Percentiles rank a stretch among this genome's conserved stretches.
phyloP scores from a whole-genome alignment of 1,284 basidiomycete species.

The Pseudozyma pruni region DNA sequence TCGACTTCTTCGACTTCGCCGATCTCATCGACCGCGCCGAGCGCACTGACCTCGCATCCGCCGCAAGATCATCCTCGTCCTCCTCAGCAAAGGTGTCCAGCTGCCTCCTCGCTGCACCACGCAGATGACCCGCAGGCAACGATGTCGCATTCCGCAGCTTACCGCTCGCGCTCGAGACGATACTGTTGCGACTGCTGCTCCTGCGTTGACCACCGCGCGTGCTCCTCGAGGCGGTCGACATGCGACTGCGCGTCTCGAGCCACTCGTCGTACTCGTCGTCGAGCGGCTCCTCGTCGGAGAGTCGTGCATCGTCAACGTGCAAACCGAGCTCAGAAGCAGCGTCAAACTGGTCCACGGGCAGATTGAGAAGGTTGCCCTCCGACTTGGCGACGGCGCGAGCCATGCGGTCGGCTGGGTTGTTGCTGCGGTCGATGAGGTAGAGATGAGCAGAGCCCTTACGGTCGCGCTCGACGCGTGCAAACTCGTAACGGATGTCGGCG shows the following conservation, averaged over 20 bases:
- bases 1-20: conserved; percentile 20
- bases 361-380: conserved; percentile 24
- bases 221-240: conserved; percentile 15
- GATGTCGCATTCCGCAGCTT: conserved; percentile 30
- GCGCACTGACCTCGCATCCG: conserved; percentile 19
- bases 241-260: conserved; percentile 30
- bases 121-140: conserved; percentile 28
- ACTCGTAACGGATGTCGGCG: conserved; percentile 51
- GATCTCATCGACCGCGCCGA: conserved; percentile 20
- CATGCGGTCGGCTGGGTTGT: conserved; percentile 58
- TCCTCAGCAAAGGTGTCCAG: conserved; percentile 43
- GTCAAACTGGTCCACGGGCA: conserved; percentile 19
- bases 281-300: conserved; percentile 20
- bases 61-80: conserved; percentile 32
- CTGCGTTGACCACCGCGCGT: conserved; percentile 6
- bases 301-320: conserved; percentile 19
- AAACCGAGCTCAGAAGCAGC: conserved; percentile 21
- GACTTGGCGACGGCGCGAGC: conserved; percentile 46
- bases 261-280: conserved; percentile 31
- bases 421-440: conserved; percentile 57
- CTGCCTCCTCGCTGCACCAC: conserved; percentile 16
- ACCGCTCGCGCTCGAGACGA: conserved; percentile 33
- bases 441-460: conserved; percentile 52
- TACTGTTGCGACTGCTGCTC: conserved; percentile 24
- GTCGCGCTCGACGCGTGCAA: conserved; percentile 44